These are phyloP conservation scores for Eucalyptus sp. DNA, from an alignment of 345 rosid species.

Conservation along the genomic window DNA sequence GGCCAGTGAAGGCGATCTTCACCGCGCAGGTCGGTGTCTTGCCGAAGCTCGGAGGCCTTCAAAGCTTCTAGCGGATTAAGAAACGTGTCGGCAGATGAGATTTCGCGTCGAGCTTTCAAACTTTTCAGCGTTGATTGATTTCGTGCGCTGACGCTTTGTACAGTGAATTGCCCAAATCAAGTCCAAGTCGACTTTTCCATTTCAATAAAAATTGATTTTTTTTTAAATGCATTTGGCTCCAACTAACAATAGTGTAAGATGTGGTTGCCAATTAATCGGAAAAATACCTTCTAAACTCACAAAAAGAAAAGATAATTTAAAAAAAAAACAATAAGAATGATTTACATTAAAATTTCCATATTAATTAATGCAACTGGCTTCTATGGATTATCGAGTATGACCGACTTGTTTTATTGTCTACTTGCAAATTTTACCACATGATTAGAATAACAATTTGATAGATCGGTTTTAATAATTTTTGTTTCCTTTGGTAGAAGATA, in stretches of 20 bases:
- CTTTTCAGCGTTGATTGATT: not conserved
- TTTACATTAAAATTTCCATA: not conserved
- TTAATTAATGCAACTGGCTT: not conserved
- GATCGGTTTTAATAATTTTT: not conserved
- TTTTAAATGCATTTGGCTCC: not conserved
- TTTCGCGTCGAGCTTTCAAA: not conserved
- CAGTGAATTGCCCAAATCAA: not conserved
- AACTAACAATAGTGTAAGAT: not conserved
- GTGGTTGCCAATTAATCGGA: not conserved
- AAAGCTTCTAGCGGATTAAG: not conserved
- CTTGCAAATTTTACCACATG: not conserved
- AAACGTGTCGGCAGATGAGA: not conserved
- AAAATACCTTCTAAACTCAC: not conserved
- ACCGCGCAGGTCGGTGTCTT: not conserved
- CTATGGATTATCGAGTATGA: not conserved
- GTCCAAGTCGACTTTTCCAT: not conserved
- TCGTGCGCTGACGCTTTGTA: not conserved
- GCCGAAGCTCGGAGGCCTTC: not conserved
- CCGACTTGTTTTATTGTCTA: not conserved
- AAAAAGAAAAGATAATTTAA: not conserved
- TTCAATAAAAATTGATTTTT: not conserved
- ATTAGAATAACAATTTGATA: not conserved
- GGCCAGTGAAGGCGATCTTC: not conserved
- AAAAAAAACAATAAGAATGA: not conserved
- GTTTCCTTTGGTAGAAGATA: not conserved